A percentile compares a stretch with the other conserved stretches of the same genome.
Evolutionary conservation across 305 asterid genomes (phyloP).

Genomic region (Ilex paraguariensis): DNA sequence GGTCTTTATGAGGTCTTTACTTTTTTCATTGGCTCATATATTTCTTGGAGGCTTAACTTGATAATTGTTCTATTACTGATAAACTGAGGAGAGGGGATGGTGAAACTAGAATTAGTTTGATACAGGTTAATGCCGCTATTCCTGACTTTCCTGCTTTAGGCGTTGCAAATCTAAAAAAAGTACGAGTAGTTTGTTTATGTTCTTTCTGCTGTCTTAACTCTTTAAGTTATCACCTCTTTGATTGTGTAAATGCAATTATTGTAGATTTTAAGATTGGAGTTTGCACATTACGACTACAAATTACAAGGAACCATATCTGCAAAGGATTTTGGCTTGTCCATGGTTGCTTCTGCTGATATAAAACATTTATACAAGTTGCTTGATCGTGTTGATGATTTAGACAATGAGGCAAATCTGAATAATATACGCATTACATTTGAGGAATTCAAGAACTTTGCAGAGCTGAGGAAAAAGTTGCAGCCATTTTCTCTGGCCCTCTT

Average conservation of each 20-base stretch:
- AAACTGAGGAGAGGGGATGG: too few species aligned
- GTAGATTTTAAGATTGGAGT: conserved; percentile 77
- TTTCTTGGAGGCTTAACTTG: too few species aligned
- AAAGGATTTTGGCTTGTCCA: conserved; percentile 88
- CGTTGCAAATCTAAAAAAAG: too few species aligned
- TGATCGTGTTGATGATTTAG: conserved; percentile 59
- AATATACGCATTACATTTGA: conserved; percentile 53
- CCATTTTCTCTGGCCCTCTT: conserved; percentile 82
- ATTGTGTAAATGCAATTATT: conserved; percentile 7
- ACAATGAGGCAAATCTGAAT: conserved; percentile 42
- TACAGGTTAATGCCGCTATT: not conserved
- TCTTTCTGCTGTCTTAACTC: too few species aligned
- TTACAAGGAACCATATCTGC: conserved; percentile 74
- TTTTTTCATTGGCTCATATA: too few species aligned
- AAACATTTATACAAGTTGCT: conserved; percentile 65
- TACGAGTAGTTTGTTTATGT: too few species aligned
- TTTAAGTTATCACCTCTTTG: not conserved
- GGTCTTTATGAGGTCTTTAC: too few species aligned
- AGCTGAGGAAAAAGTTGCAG: conserved; percentile 62
- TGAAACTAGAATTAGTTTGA: not conserved
- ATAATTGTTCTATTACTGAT: too few species aligned
- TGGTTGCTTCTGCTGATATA: conserved; percentile 94
- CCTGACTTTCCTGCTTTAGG: too few species aligned
- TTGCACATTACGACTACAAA: conserved; percentile 81
- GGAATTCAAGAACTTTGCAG: conserved; percentile 75